Evolutionary conservation across 768 basidiomycete genomes (phyloP).

Genomic region (Exidia glandulosa): DNA sequence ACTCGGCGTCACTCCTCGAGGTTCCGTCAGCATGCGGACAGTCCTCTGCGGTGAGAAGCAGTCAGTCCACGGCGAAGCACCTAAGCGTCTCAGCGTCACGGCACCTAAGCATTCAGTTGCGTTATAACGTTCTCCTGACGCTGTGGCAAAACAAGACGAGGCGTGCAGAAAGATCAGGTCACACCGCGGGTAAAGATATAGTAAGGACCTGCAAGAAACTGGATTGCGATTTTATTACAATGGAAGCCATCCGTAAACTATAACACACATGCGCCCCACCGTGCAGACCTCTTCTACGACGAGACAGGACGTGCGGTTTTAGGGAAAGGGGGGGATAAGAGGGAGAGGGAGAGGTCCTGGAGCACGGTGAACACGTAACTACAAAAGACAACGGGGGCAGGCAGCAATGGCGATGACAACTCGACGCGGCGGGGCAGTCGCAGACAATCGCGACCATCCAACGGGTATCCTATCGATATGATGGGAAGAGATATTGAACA

Average conservation of each 20-base stretch:
- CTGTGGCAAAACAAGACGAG: too few relatives aligned
- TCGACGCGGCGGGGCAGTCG: not conserved
- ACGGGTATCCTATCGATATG: slow-evolving; percentile 1
- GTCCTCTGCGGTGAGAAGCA: too few relatives aligned
- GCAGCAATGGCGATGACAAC: not conserved
- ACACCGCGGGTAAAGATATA: too few relatives aligned
- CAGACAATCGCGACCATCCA: not conserved
- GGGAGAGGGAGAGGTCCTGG: not conserved
- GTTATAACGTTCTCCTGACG: too few relatives aligned
- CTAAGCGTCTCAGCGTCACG: too few relatives aligned
- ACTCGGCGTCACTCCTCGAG: too few relatives aligned
- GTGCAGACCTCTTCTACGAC: slow-evolving; percentile 1
- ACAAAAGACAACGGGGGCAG: not conserved
- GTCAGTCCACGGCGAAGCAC: too few relatives aligned
- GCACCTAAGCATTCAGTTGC: too few relatives aligned
- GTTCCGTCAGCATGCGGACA: too few relatives aligned
- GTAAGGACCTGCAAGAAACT: too few relatives aligned
- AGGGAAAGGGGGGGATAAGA: too few relatives aligned
- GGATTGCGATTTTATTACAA: slow-evolving; percentile 1
- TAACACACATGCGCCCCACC: not conserved
- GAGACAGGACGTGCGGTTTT: not conserved
- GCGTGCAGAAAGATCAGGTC: too few relatives aligned
- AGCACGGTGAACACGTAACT: not conserved
- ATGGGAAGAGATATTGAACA: not conserved
- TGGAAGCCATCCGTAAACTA: not conserved